A percentile compares a stretch with the other conserved stretches of the same genome.
Evolutionary conservation across 2,329 filamentous ascomycete species (phyloP).

Genomic region (Immersiporthe knoxdaviesiana): DNA sequence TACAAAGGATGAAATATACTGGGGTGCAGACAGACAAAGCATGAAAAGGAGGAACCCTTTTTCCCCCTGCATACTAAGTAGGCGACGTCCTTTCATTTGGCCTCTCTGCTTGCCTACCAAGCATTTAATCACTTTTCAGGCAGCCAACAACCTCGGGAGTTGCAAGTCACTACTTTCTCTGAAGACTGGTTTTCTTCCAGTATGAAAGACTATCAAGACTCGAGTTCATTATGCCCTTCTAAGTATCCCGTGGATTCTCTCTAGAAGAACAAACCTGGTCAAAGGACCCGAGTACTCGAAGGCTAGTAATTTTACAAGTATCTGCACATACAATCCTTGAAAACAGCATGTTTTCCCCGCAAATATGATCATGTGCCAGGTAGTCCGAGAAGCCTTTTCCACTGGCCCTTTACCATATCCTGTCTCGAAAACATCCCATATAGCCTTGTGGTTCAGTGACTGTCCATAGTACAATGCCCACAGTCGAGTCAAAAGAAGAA

Average conservation of each 20-base stretch:
- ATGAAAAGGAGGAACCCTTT: too few relatives aligned
- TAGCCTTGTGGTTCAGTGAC: background rate
- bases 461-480: background rate
- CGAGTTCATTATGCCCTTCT: background rate
- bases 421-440: background rate
- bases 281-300: background rate
- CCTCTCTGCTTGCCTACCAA: background rate
- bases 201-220: background rate
- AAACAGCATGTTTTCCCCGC: background rate
- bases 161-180: background rate
- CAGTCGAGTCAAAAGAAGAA: background rate
- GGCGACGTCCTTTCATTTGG: background rate
- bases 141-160: background rate
- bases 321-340: background rate
- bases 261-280: background rate
- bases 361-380: background rate
- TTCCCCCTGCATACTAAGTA: too few relatives aligned
- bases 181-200: background rate
- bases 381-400: background rate
- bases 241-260: background rate
- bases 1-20: background rate
- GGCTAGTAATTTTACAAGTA: background rate
- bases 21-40: background rate
- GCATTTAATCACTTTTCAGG: background rate
- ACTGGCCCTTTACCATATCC: background rate